Base-by-base conservation (phyloP, 208 protist genomes). In the Plasmodiophora brassicae region DNA sequence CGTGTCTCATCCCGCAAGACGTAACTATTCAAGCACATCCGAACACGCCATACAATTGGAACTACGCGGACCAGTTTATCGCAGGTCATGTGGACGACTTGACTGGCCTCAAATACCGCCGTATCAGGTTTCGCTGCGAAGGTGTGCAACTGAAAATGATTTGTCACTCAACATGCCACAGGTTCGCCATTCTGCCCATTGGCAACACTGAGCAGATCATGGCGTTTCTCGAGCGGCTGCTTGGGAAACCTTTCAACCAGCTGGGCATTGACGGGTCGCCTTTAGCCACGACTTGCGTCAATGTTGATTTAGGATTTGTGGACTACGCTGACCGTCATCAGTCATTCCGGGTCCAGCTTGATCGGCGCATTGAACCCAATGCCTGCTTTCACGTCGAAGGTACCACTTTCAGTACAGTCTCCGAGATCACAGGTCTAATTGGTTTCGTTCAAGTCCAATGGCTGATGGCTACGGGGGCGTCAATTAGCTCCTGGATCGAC, bases 351-450 rank as follows among this genome's bases (percentile, higher is more conserved):
- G 65, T 32, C 5, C 41, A 78, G 10, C 41, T 44, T 38, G 65
- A 78, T 78, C 20, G 32, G 32, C 32, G 20, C 5, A 32, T 78
- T 32, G 65, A 78, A n/a, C 14, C 5, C 5, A 78, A 38, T 38
- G 65, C 65, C 14, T 78, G 65, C 41, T 78, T 78, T 32, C 65
- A 78, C n/a, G n/a, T 78, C 65, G 65, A 78, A 78, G 14, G 65
- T 78, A 78, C 32, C 5, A 32, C 10, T 14, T 32, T 32, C n/a
- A 8, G 32, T 78, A 14, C 32, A 38, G 20, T 32, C 65, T 36
- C 32, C 5, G 5, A n/a, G 14, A 32, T 36, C 65, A 8, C 20
- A 38, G 20, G 14, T 32, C n/a, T 36, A 38, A n/a, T n/a, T n/a
- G n/a, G n/a, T 78, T n/a, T 78, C 41, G n/a, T 44, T 78, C n/a